These are phyloP conservation scores for Alternaria metachromatica DNA, from an alignment of 2,329 filamentous ascomycete species.

Conservation along the genomic window DNA sequence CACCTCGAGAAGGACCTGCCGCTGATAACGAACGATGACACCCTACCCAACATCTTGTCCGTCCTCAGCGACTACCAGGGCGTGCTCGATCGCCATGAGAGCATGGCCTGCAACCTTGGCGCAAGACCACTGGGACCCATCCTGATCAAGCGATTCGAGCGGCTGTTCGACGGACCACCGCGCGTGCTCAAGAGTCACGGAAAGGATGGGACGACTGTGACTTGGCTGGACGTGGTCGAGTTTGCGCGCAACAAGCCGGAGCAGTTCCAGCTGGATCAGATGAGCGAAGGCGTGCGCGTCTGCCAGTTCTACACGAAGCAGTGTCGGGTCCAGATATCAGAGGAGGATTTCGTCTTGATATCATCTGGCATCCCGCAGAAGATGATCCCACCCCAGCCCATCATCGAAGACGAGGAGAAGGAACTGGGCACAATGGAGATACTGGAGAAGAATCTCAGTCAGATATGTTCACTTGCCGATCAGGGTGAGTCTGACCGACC, in stretches of 20 bases:
- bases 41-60: conserved; percentile 73
- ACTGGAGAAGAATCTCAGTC: conserved; percentile 76
- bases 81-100: conserved; percentile 84
- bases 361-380: conserved; percentile 82
- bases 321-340: conserved; percentile 80
- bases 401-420: conserved; percentile 85
- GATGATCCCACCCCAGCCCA: conserved; percentile 79
- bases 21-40: conserved; percentile 69
- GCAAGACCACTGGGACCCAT: conserved; percentile 83
- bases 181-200: conserved; percentile 68
- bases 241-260: conserved; percentile 81
- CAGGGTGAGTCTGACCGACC: conserved; percentile 59
- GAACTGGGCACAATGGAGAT: conserved; percentile 86
- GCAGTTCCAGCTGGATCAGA: conserved; percentile 76
- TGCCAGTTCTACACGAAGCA: conserved; percentile 86
- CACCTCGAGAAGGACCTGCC: conserved; percentile 68
- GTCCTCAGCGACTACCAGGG: conserved; percentile 83
- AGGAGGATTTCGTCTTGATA: conserved; percentile 87
- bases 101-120: conserved; percentile 82
- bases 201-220: conserved; percentile 68
- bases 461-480: conserved; percentile 81
- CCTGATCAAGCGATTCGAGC: conserved; percentile 83
- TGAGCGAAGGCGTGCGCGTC: conserved; percentile 71
- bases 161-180: conserved; percentile 83
- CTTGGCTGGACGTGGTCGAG: conserved; percentile 85